Conservation (phyloP, 2,329 filamentous ascomycete species). For the Calcarisporium arbuscula region DNA sequence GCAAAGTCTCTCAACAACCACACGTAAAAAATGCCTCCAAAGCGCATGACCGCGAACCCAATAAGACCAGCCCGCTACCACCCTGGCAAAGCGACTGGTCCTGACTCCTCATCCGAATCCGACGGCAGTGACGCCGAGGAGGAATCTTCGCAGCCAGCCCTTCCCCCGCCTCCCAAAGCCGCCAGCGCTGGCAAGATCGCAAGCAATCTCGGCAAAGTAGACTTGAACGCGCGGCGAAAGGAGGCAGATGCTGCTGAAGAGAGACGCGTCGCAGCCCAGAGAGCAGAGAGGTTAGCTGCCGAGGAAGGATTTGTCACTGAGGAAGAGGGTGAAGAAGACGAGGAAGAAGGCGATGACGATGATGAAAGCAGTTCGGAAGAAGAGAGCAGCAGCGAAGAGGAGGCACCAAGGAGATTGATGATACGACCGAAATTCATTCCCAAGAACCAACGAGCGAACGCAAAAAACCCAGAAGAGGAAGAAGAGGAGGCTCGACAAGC, state of each 20-base stretch:
- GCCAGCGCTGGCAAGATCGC: slow-evolving; percentile 51
- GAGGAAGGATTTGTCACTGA: slow-evolving; percentile 61
- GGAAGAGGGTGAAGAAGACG: slow-evolving; percentile 39
- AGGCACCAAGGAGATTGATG: slow-evolving; percentile 50
- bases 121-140: slow-evolving; percentile 38
- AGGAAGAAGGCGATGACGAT: slow-evolving; percentile 20
- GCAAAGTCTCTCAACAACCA: slow-evolving; percentile 6
- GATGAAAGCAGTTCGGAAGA: slow-evolving; percentile 36
- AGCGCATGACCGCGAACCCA: slow-evolving; percentile 92
- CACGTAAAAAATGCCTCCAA: slow-evolving; percentile 51
- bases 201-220: slow-evolving; percentile 45
- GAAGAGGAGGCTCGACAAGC: slow-evolving; percentile 31
- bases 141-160: slow-evolving; percentile 22
- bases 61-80: slow-evolving; percentile 74
- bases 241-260: slow-evolving; percentile 41
- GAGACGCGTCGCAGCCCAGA: slow-evolving; percentile 40
- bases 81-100: slow-evolving; percentile 68
- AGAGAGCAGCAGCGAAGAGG: slow-evolving; percentile 45
- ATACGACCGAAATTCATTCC: slow-evolving; percentile 59
- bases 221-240: slow-evolving; percentile 41
- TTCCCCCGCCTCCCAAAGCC: slow-evolving; percentile 51
- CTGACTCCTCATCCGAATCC: slow-evolving; percentile 47
- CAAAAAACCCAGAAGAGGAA: slow-evolving; percentile 23
- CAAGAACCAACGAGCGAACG: slow-evolving; percentile 43
- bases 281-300: slow-evolving; percentile 44